These are phyloP conservation scores for Colletotrichum horii DNA, from an alignment of 2,329 filamentous ascomycete genomes.

Conservation along the genomic window DNA sequence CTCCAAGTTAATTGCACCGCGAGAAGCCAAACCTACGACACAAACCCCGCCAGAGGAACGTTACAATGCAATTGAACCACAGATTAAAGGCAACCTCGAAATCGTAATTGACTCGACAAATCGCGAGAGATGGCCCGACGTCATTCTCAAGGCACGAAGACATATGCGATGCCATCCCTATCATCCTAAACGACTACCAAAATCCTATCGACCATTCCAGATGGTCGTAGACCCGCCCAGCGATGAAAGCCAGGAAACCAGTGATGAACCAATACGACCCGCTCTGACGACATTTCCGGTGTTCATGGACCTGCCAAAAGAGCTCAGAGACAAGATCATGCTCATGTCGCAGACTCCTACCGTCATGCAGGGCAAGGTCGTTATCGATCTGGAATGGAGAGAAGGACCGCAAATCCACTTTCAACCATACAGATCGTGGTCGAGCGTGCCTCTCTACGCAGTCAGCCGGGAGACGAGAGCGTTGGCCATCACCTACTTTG, in stretches of 20 bases:
- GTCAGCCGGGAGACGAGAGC: not conserved
- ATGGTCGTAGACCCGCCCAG: not conserved
- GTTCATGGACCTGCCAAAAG: not conserved
- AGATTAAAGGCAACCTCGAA: not conserved
- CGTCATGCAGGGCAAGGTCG: not conserved
- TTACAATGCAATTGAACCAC: not conserved
- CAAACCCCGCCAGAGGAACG: accelerated
- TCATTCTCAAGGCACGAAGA: not conserved
- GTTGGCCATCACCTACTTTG: not conserved
- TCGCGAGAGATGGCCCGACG: not conserved
- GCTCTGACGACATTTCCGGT: not conserved
- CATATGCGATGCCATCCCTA: not conserved
- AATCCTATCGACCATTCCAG: not conserved
- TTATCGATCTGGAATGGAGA: not conserved
- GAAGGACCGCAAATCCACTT: not conserved
- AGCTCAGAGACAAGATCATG: not conserved
- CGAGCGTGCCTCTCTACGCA: not conserved
- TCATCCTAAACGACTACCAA: not conserved
- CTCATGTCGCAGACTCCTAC: not conserved
- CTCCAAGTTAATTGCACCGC: accelerated
- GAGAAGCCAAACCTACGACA: accelerated
- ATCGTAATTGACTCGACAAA: not conserved
- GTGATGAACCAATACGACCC: not conserved
- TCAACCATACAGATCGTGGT: not conserved
- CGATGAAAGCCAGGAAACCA: not conserved